phyloP scores from a whole-genome alignment of 1,139 yeast species.

The Saccharomycopsis phalli region DNA sequence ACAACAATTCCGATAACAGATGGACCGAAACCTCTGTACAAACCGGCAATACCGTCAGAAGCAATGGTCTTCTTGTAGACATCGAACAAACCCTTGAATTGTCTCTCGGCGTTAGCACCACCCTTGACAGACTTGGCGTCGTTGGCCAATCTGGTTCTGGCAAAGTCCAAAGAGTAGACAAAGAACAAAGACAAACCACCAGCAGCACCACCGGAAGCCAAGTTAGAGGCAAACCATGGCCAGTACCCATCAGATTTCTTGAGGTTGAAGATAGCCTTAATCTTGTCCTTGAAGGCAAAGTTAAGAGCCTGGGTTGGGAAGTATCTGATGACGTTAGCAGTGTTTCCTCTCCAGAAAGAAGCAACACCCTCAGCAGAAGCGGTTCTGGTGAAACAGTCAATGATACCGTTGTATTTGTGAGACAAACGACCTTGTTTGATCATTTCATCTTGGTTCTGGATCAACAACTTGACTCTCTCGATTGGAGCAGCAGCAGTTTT shows the following conservation, averaged over 20 bases:
- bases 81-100: slow-evolving; percentile 69
- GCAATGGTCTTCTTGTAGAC: slow-evolving; percentile 72
- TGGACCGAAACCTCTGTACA: slow-evolving; percentile 80
- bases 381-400: slow-evolving; percentile 66
- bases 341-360: slow-evolving; percentile 79
- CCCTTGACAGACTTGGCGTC: slow-evolving; percentile 65
- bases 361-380: slow-evolving; percentile 61
- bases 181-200: slow-evolving; percentile 70
- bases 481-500: slow-evolving; percentile 82
- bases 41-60: slow-evolving; percentile 72
- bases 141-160: slow-evolving; percentile 78
- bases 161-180: slow-evolving; percentile 75
- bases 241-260: slow-evolving; percentile 59
- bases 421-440: slow-evolving; percentile 70
- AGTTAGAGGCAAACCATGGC: slow-evolving; percentile 69
- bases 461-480: slow-evolving; percentile 72
- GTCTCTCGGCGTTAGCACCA: slow-evolving; percentile 59
- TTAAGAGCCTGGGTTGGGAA: slow-evolving; percentile 80
- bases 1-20: slow-evolving; percentile 73
- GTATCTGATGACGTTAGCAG: slow-evolving; percentile 75
- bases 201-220: slow-evolving; percentile 78
- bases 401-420: slow-evolving; percentile 58
- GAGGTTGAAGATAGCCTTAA: slow-evolving; percentile 70
- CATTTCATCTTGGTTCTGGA: slow-evolving; percentile 81
- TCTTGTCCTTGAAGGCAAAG: slow-evolving; percentile 78